A percentile compares a stretch with the other conserved stretches of the same genome.
Evolutionary conservation across 2,329 filamentous ascomycete genomes (phyloP).

Genomic region (Westerdykella ornata): DNA sequence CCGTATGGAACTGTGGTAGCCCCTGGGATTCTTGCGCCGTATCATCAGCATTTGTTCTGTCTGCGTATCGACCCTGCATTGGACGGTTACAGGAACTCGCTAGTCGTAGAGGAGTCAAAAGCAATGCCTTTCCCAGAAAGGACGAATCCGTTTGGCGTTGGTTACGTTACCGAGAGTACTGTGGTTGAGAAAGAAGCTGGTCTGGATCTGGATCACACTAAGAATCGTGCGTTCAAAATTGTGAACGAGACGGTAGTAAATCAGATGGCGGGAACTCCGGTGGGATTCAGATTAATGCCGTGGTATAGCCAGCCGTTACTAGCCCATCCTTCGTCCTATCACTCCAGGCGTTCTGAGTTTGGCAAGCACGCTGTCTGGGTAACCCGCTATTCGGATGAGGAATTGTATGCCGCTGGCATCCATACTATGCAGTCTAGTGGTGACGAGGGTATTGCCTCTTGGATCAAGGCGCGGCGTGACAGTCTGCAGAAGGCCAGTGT

Average conservation of each 20-base stretch:
- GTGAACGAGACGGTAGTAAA: conserved; percentile 46
- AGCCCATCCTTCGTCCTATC: conserved; percentile 17
- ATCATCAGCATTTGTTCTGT: conserved; percentile 42
- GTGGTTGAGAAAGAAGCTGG: conserved; percentile 11
- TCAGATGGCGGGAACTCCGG: conserved; percentile 43
- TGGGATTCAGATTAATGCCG: conserved; percentile 48
- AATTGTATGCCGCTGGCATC: conserved; percentile 18
- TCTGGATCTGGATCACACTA: conserved; percentile 14
- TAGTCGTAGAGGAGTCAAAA: conserved; percentile 13
- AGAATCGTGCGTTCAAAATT: conserved; percentile 42
- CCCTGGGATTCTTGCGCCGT: conserved; percentile 39
- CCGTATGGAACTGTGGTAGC: conserved; percentile 39
- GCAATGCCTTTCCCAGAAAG: conserved; percentile 4
- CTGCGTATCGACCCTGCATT: conserved; percentile 42
- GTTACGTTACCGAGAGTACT: conserved; percentile 12
- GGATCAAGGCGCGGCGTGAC: conserved; percentile 9
- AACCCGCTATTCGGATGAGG: conserved; percentile 20
- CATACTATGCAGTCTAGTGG: conserved; percentile 25
- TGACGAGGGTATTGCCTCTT: conserved; percentile 19
- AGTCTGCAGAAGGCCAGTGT: conserved; percentile 3
- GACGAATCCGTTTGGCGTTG: conserved; percentile 15
- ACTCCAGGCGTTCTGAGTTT: conserved; percentile 19
- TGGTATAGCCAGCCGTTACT: conserved; percentile 21
- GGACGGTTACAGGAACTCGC: conserved; percentile 29
- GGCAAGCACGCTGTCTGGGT: conserved; percentile 24